Evolutionary conservation across 164 flowering plant species (phyloP).

Genomic region (Vitis cinerea): DNA sequence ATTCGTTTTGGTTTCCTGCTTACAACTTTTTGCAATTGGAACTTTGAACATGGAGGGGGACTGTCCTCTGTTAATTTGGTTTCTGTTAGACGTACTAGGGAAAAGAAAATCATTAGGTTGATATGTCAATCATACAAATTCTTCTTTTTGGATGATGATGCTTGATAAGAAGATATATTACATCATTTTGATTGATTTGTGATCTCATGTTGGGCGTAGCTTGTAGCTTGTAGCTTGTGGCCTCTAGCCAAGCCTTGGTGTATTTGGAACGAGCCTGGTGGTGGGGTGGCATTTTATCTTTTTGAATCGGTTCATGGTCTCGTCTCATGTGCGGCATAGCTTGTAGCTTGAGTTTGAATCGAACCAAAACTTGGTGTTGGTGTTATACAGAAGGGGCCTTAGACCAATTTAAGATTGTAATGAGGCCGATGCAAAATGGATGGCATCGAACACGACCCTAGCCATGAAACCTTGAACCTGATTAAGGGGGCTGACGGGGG

Average conservation of each 20-base stretch:
- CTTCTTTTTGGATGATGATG: neutral
- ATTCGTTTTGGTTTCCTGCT: neutral
- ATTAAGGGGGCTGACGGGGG: too few species aligned
- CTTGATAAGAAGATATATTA: neutral
- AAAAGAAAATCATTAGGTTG: neutral
- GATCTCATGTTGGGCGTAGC: neutral
- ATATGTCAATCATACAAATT: neutral
- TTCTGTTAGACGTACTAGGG: neutral
- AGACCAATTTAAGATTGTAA: neutral
- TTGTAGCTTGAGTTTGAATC: too few species aligned
- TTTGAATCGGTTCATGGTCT: too few species aligned
- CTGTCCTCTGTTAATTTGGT: neutral
- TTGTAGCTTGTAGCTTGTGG: neutral
- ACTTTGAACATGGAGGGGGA: neutral
- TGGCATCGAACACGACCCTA: neutral
- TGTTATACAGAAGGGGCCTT: neutral
- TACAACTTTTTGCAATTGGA: conserved; percentile 5
- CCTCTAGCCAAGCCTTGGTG: neutral
- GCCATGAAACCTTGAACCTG: neutral
- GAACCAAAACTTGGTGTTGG: too few species aligned
- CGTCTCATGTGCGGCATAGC: too few species aligned
- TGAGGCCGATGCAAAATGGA: neutral
- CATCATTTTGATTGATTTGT: neutral
- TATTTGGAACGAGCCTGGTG: neutral
- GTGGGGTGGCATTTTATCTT: too few species aligned